Evolutionary conservation across 2,329 filamentous ascomycete species (phyloP).

Genomic region (Lachnellula occidentalis): DNA sequence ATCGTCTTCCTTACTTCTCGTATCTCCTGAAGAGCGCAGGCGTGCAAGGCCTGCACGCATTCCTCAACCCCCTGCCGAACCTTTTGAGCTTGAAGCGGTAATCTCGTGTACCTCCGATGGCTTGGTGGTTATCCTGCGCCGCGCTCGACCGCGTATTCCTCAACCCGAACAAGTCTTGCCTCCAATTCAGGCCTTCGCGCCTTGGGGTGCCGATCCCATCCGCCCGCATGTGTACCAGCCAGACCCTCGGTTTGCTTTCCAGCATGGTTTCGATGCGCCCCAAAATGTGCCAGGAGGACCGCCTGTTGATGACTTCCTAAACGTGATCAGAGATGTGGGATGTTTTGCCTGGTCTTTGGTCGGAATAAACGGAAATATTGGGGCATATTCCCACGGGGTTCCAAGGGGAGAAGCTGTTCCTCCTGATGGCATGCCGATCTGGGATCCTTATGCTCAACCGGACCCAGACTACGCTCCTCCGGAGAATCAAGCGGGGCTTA

Average conservation of each 20-base stretch:
- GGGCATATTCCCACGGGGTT: conserved; percentile 55
- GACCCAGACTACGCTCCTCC: conserved; percentile 31
- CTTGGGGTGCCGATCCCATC: conserved; percentile 69
- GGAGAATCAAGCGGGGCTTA: conserved; percentile 32
- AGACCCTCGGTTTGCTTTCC: conserved; percentile 40
- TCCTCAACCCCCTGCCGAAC: conserved; percentile 29
- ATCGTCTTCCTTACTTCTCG: conserved; percentile 26
- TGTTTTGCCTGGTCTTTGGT: conserved; percentile 83
- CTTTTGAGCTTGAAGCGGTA: conserved; percentile 78
- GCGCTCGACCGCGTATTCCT: conserved; percentile 66
- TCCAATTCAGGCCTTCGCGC: conserved; percentile 64
- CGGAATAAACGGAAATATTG: conserved; percentile 72
- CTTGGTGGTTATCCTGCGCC: conserved; percentile 72
- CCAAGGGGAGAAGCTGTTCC: conserved; percentile 61
- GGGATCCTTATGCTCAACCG: conserved; percentile 42
- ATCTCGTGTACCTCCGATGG: conserved; percentile 88
- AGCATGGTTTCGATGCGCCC: conserved; percentile 35
- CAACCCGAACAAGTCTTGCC: conserved; percentile 44
- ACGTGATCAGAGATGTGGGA: conserved; percentile 74
- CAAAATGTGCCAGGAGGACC: conserved; percentile 46
- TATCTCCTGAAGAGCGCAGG: conserved; percentile 17
- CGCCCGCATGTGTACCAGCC: conserved; percentile 32
- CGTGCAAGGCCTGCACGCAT: background rate
- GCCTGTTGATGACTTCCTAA: conserved; percentile 62
- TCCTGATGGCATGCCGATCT: conserved; percentile 53